Percentiles rank a stretch among this genome's conserved stretches.
These are phyloP conservation scores for Colletotrichum liaoningense DNA, from an alignment of 2,329 filamentous ascomycete genomes.

Conservation along the genomic window DNA sequence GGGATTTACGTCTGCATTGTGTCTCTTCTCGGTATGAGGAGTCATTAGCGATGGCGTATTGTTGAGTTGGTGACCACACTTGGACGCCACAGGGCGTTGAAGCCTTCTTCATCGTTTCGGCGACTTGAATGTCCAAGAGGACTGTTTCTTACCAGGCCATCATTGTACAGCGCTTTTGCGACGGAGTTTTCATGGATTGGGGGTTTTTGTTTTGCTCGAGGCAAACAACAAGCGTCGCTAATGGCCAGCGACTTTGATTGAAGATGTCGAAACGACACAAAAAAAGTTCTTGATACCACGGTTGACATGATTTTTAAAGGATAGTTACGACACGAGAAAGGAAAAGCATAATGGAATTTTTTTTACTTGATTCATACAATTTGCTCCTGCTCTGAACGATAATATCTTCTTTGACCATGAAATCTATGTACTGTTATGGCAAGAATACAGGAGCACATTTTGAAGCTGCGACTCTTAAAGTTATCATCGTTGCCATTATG, in stretches of 20 bases:
- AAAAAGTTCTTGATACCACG: conserved; percentile 34
- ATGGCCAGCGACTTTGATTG: background rate
- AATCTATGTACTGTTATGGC: too few relatives aligned
- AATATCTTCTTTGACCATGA: too few relatives aligned
- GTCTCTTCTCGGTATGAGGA: background rate
- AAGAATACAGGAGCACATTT: background rate
- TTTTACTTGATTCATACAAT: background rate
- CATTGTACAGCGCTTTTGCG: background rate
- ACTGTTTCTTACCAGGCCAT: background rate
- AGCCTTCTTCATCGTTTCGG: background rate
- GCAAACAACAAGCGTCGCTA: background rate
- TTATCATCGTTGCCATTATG: background rate
- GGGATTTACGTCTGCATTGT: background rate
- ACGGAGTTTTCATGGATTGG: conserved; percentile 1
- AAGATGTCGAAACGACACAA: conserved; percentile 30
- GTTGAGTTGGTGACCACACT: background rate
- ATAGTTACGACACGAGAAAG: background rate
- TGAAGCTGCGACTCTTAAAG: background rate
- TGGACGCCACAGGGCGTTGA: background rate
- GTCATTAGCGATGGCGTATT: background rate
- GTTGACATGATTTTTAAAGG: background rate
- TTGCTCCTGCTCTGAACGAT: background rate
- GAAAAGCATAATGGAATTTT: background rate
- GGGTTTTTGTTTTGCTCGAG: background rate
- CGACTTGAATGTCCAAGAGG: background rate